A percentile compares a stretch with the other conserved stretches of the same genome.
These are phyloP conservation scores for Cucurbita ficifolia DNA, from an alignment of 306 rosid species.

Conservation along the genomic window DNA sequence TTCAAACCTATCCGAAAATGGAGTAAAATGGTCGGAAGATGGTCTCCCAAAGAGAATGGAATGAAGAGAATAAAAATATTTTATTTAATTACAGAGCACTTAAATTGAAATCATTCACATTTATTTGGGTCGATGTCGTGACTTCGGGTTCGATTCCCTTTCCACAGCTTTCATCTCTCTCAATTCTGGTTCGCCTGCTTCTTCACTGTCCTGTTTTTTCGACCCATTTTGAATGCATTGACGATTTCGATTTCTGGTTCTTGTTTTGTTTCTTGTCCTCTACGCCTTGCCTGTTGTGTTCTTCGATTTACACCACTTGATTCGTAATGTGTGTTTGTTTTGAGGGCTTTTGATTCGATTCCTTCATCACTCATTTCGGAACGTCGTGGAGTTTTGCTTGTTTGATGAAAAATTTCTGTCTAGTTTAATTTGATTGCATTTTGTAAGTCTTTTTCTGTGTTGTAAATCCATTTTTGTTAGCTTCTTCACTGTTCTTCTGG, in stretches of 20 bases:
- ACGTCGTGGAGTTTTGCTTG: neutral
- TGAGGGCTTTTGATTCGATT: neutral
- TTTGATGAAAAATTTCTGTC: neutral
- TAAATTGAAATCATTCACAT: neutral
- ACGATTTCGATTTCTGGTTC: neutral
- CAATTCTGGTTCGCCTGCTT: neutral
- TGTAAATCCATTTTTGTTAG: neutral
- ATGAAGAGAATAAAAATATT: too few species aligned
- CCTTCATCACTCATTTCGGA: neutral
- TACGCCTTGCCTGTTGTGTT: neutral
- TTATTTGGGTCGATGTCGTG: neutral
- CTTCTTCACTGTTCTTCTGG: neutral
- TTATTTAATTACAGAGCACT: too few species aligned
- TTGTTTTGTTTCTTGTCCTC: neutral
- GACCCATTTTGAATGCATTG: neutral
- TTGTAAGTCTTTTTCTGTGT: neutral
- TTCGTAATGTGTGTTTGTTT: neutral
- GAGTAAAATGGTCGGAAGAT: neutral
- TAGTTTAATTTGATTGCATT: neutral
- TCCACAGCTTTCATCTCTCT: neutral
- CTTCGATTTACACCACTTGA: neutral
- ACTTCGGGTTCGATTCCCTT: neutral
- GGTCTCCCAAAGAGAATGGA: neutral
- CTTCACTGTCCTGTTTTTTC: neutral
- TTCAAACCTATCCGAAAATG: neutral